Conservation (phyloP, 2,329 filamentous ascomycete genomes). For the Claviceps paspali region DNA sequence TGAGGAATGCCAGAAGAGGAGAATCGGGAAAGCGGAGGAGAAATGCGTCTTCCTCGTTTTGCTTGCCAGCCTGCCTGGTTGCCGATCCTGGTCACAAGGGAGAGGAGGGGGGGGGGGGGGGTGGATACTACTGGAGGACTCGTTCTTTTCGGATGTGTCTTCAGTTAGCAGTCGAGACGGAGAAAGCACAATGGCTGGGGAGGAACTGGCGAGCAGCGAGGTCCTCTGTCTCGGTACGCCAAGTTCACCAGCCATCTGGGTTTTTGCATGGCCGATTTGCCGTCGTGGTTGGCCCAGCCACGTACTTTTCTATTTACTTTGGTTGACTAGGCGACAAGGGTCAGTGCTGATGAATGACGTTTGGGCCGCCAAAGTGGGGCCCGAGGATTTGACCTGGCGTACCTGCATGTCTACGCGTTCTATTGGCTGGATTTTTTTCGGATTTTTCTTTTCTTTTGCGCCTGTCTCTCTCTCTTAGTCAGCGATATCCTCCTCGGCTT, state of each 20-base stretch:
- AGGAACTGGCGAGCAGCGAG: background rate
- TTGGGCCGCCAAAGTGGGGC: background rate
- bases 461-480: too few species aligned
- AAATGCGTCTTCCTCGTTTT: background rate
- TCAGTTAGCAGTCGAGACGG: background rate
- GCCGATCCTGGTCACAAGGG: background rate
- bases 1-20: constrained; percentile 3
- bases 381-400: too few species aligned
- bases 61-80: too few species aligned
- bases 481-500: too few species aligned
- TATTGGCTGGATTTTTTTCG: too few species aligned
- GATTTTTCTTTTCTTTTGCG: too few species aligned
- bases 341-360: background rate
- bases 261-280: constrained; percentile 4
- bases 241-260: constrained; percentile 5
- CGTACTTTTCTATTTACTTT: constrained; percentile 16
- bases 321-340: constrained; percentile 14
- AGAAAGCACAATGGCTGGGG: constrained; percentile 1
- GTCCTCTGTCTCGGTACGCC: background rate
- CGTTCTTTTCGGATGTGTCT: background rate
- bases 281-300: constrained; percentile 17
- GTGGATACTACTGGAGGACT: background rate
- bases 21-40: background rate
- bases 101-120: background rate
- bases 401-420: too few species aligned